Conservation (phyloP, 257 asterid species). For the Nicotiana otophora region DNA sequence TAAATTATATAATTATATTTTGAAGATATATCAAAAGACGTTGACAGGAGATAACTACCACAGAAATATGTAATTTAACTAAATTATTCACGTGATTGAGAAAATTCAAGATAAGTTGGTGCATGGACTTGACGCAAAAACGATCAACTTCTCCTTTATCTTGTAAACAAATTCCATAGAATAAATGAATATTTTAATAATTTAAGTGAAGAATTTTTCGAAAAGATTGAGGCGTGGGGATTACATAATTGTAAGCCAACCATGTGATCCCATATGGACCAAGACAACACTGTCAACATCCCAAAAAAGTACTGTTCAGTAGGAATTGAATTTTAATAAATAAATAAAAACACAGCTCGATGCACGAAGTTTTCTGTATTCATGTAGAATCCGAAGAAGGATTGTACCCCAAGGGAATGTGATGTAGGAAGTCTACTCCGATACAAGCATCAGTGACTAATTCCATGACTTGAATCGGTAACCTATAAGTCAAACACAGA, state of each 20-base stretch:
- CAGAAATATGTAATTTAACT: no score
- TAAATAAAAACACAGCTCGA: background rate
- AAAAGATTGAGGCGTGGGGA: background rate
- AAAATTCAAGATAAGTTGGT: background rate
- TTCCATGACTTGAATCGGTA: rapidly evolving
- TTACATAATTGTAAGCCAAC: no score
- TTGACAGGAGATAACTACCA: background rate
- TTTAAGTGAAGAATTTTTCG: background rate
- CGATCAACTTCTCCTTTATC: background rate
- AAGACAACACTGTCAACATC: no score
- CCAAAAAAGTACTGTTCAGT: no score
- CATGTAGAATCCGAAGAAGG: rapidly evolving
- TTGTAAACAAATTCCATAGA: background rate
- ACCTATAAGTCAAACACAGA: rapidly evolving
- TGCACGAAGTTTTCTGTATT: background rate
- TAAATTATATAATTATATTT: no score
- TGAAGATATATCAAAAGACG: background rate
- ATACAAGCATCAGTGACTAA: background rate
- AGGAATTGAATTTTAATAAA: no score
- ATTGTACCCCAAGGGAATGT: rapidly evolving
- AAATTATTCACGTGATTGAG: background rate
- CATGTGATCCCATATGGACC: no score
- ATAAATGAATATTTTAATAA: background rate
- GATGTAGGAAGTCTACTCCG: background rate
- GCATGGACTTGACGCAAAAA: background rate